Evolutionary conservation across 768 basidiomycete species (phyloP).

Genomic region (Kwoniella botswanensis): DNA sequence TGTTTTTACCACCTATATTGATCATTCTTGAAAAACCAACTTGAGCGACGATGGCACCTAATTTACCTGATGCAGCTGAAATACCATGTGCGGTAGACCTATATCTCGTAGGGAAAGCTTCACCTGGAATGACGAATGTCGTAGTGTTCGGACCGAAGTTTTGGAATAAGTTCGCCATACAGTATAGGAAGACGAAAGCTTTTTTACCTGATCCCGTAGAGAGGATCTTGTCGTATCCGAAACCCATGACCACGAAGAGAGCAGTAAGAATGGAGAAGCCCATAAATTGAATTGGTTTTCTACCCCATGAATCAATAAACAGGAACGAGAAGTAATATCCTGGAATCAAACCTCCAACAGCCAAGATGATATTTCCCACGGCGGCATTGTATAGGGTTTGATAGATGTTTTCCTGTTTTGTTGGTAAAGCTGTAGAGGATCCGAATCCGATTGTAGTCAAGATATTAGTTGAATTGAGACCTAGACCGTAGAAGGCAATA

Average conservation of each 20-base stretch:
- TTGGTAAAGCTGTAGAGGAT: constrained; percentile 52
- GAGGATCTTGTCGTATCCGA: constrained; percentile 57
- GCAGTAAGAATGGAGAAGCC: constrained; percentile 48
- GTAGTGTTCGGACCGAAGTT: constrained; percentile 57
- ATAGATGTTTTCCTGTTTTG: constrained; percentile 45
- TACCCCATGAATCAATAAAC: constrained; percentile 57
- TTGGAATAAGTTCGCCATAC: constrained; percentile 59
- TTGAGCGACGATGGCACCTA: constrained; percentile 60
- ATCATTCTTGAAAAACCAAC: constrained; percentile 58
- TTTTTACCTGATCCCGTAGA: constrained; percentile 49
- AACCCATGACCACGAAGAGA: constrained; percentile 46
- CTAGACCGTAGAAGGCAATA: constrained; percentile 86
- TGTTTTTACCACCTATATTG: constrained; percentile 55
- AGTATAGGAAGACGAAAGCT: constrained; percentile 55
- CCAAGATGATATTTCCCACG: constrained; percentile 58
- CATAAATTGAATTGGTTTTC: constrained; percentile 57
- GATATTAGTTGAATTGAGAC: constrained; percentile 80
- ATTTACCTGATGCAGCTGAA: constrained; percentile 51
- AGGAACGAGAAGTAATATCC: constrained; percentile 58
- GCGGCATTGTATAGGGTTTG: constrained; percentile 55
- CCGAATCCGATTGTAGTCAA: constrained; percentile 75
- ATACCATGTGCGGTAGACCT: constrained; percentile 58
- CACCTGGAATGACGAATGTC: constrained; percentile 58
- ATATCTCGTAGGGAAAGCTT: constrained; percentile 59
- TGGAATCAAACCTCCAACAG: constrained; percentile 59